A percentile compares a stretch with the other conserved stretches of the same genome.
Conservation (phyloP, 208 protist species). For the Histomonas meleagridis region DNA sequence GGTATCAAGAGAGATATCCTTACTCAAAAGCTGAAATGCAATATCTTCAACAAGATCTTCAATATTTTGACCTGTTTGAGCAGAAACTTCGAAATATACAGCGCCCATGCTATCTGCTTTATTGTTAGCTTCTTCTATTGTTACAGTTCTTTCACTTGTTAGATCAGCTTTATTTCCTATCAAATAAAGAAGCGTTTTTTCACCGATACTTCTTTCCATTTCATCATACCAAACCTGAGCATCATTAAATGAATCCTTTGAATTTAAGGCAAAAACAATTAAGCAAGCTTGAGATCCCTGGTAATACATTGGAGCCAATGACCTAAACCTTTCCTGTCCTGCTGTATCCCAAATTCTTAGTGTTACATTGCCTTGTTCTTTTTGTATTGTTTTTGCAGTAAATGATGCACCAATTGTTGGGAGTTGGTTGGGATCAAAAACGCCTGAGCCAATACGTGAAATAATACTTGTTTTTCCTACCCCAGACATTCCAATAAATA, state of each 20-base stretch:
- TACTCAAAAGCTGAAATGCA: too few relatives aligned
- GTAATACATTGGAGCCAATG: neutral
- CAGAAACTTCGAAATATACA: neutral
- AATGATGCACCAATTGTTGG: neutral
- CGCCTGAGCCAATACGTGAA: neutral
- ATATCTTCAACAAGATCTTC: neutral
- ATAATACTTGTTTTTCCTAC: neutral
- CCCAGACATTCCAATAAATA: neutral
- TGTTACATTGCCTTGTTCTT: neutral
- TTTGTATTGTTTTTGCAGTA: neutral
- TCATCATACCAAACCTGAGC: too few relatives aligned
- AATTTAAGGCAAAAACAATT: too few relatives aligned
- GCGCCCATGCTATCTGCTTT: neutral
- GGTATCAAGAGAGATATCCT: too few relatives aligned
- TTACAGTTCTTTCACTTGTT: neutral
- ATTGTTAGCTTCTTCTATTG: neutral
- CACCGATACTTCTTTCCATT: too few relatives aligned
- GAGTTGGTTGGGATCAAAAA: neutral
- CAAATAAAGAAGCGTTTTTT: too few relatives aligned
- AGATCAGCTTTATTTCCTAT: neutral
- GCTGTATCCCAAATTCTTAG: neutral
- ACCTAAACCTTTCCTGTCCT: neutral
- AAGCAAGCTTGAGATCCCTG: too few relatives aligned
- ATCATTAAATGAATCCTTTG: too few relatives aligned
- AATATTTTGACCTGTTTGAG: neutral